Percentiles rank a stretch among this genome's conserved stretches.
phyloP scores from a whole-genome alignment of 176 grass and related monocot genomes.

The Oryza brachyantha region DNA sequence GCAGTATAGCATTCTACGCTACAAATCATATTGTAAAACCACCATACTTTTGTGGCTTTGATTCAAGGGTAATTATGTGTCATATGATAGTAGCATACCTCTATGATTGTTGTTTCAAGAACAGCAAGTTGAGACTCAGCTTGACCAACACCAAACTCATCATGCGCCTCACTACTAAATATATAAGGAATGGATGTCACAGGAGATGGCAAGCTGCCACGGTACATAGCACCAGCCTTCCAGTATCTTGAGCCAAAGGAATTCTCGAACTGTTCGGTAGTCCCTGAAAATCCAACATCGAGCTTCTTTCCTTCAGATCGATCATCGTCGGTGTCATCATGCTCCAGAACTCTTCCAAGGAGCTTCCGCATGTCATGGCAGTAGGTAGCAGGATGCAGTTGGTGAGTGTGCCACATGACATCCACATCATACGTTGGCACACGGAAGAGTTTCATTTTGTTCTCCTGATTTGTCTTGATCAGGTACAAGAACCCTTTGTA shows the following conservation, averaged over 20 bases:
- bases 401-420: conserved; percentile 94
- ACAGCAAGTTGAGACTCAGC: conserved; percentile 36
- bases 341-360: conserved; percentile 80
- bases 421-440: conserved; percentile 91
- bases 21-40: not conserved
- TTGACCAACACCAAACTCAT: conserved; percentile 9
- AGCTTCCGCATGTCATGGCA: conserved; percentile 68
- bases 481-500: conserved; percentile 90
- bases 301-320: conserved; percentile 88
- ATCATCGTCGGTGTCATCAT: conserved; percentile 90
- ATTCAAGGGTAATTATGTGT: conserved; percentile 8
- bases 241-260: conserved; percentile 82
- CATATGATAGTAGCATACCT: conserved; percentile 50
- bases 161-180: not conserved
- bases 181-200: conserved; percentile 49
- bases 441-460: conserved; percentile 61
- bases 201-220: conserved; percentile 61
- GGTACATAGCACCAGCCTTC: conserved; percentile 84
- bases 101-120: conserved; percentile 40
- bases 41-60: not conserved
- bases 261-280: conserved; percentile 70
- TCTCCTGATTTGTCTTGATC: conserved; percentile 83
- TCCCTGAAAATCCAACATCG: conserved; percentile 67
- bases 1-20: not conserved
- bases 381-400: conserved; percentile 70